Evolutionary conservation across 768 basidiomycete species (phyloP).

Genomic region (Clathrus columnatus): DNA sequence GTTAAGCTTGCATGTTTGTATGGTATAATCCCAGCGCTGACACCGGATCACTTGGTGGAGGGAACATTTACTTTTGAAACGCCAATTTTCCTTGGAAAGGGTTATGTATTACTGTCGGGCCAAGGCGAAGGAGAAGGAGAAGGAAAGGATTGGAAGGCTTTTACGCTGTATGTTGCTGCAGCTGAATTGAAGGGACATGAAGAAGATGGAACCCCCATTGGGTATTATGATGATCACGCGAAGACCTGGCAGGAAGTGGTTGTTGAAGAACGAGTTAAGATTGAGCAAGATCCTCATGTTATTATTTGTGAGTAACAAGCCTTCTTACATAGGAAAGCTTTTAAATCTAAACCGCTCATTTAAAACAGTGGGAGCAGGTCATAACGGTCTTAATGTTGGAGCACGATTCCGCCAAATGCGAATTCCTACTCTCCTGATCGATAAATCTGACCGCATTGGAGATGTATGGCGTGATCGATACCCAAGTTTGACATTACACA

Average conservation of each 20-base stretch:
- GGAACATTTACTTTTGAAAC: constrained; percentile 32
- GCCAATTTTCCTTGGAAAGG: constrained; percentile 23
- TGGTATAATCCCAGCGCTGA: constrained; percentile 13
- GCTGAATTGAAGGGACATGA: constrained; percentile 29
- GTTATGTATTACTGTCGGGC: constrained; percentile 24
- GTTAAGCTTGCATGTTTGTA: constrained; percentile 21
- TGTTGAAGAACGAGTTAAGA: constrained; percentile 1
- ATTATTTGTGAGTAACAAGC: constrained; percentile 26
- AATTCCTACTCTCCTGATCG: constrained; percentile 30
- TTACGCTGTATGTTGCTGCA: constrained; percentile 26
- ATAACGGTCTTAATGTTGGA: constrained; percentile 32
- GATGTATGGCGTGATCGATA: constrained; percentile 37
- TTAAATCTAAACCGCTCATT: not conserved
- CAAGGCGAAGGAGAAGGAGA: constrained; percentile 14
- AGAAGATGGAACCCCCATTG: constrained; percentile 11
- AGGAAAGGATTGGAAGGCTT: constrained; percentile 26
- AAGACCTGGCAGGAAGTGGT: constrained; percentile 15
- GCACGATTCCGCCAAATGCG: constrained; percentile 35
- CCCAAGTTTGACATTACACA: constrained; percentile 33
- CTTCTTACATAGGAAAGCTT: not conserved
- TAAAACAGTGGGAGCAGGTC: constrained; percentile 32
- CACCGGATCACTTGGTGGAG: constrained; percentile 18
- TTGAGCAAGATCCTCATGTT: constrained; percentile 30
- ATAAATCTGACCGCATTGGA: constrained; percentile 27
- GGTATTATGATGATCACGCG: constrained; percentile 14